Conservation (phyloP, 345 rosid genomes). For the Streptanthus diversifolius region DNA sequence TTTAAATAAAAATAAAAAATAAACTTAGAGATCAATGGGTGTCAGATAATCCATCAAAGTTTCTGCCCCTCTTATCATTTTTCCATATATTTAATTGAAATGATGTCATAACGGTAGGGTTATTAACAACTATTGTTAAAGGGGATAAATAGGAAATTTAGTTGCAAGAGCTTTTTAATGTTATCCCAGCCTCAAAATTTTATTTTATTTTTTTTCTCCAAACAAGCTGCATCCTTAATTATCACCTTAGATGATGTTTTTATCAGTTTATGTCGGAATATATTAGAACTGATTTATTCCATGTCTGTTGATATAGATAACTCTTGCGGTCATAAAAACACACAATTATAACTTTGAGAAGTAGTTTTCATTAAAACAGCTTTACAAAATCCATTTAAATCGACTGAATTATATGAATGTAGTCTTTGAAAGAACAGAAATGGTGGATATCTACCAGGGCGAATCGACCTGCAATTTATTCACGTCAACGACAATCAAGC, state of each 20-base stretch:
- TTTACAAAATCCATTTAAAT: background rate
- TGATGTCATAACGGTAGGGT: constrained; percentile 7
- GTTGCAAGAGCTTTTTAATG: background rate
- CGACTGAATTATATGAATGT: background rate
- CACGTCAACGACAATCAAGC: background rate
- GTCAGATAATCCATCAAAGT: background rate
- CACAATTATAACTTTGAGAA: background rate
- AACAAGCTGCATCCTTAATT: background rate
- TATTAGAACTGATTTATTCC: background rate
- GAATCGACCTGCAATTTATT: background rate
- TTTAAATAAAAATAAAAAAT: background rate
- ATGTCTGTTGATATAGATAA: background rate
- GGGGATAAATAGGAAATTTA: background rate
- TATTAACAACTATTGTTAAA: background rate
- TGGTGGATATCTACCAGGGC: background rate
- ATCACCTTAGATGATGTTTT: background rate
- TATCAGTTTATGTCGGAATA: background rate
- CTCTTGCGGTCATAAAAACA: background rate
- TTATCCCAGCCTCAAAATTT: background rate
- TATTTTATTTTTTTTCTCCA: background rate
- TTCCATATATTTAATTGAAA: background rate
- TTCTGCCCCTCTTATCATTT: background rate
- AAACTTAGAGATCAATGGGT: background rate
- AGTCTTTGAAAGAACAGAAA: background rate
- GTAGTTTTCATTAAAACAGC: background rate